phyloP scores from a whole-genome alignment of 2,329 filamentous ascomycete genomes.

The Microdochium nivale region DNA sequence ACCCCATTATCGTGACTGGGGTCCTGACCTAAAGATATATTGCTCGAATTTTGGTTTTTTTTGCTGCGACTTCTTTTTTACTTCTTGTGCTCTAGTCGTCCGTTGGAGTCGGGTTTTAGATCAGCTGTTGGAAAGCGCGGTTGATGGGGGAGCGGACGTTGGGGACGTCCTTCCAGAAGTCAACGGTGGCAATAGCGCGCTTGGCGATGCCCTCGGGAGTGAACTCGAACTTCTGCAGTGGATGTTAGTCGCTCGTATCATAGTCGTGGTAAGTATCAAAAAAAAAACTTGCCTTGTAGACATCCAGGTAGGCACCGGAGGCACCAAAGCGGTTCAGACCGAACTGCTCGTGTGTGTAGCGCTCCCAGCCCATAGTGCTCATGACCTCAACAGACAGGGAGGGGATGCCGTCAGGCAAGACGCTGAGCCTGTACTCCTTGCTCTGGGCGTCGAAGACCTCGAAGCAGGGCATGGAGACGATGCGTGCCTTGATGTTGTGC shows the following conservation, averaged over 20 bases:
- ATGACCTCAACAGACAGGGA: slow-evolving; percentile 92
- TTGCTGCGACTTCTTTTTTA: background rate
- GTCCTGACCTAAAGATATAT: background rate
- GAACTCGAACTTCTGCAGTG: slow-evolving; percentile 89
- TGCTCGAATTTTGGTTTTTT: background rate
- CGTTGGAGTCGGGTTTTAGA: slow-evolving; percentile 45
- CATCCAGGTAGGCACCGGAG: slow-evolving; percentile 92
- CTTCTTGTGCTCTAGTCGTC: slow-evolving; percentile 4
- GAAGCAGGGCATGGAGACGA: slow-evolving; percentile 93
- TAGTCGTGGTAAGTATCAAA: background rate
- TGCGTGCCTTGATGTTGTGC: slow-evolving; percentile 76
- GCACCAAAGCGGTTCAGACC: slow-evolving; percentile 98
- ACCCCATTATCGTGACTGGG: background rate
- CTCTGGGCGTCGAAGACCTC: slow-evolving; percentile 91
- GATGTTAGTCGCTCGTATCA: slow-evolving; percentile 24
- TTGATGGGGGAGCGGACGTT: slow-evolving; percentile 93
- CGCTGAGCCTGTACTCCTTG: slow-evolving; percentile 91
- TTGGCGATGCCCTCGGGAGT: slow-evolving; percentile 94
- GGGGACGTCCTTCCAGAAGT: slow-evolving; percentile 93
- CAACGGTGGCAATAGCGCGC: slow-evolving; percentile 82
- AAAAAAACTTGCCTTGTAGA: slow-evolving; percentile 67
- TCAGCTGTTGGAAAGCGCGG: slow-evolving; percentile 94
- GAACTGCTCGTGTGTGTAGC: slow-evolving; percentile 99
- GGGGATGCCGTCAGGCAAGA: slow-evolving; percentile 90
- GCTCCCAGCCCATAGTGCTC: slow-evolving; percentile 97